Percentiles rank a stretch among this genome's conserved stretches.
phyloP scores from a whole-genome alignment of 805 yeast genomes.

The Candida pseudofarinosa region DNA sequence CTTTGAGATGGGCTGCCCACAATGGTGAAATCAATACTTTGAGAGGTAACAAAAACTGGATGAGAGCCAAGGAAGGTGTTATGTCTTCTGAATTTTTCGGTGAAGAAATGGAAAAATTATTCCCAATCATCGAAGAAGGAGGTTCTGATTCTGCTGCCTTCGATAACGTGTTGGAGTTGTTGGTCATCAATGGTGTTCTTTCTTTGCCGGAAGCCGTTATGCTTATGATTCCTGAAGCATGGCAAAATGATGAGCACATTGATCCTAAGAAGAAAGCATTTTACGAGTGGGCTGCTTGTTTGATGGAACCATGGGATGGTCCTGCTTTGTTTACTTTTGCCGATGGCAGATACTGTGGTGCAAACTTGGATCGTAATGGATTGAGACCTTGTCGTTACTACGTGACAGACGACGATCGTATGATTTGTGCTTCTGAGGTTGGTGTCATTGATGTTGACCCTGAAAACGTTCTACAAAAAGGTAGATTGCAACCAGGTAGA shows the following conservation, averaged over 20 bases:
- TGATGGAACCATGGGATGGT: conserved; percentile 99
- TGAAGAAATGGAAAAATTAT: conserved; percentile 84
- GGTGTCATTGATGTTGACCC: conserved; percentile 93
- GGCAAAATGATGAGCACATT: conserved; percentile 86
- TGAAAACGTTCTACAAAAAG: conserved; percentile 78
- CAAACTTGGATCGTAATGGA: conserved; percentile 95
- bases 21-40: conserved; percentile 97
- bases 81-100: conserved; percentile 86
- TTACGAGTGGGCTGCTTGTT: conserved; percentile 98
- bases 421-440: conserved; percentile 97
- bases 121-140: conserved; percentile 96
- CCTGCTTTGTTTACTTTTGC: conserved; percentile 96
- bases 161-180: conserved; percentile 89
- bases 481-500: conserved; percentile 93
- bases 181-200: conserved; percentile 86
- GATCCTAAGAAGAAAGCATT: conserved; percentile 91
- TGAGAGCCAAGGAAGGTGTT: conserved; percentile 97
- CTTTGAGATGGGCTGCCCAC: conserved; percentile 95
- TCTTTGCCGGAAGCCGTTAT: conserved; percentile 95
- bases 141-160: conserved; percentile 98
- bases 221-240: conserved; percentile 96
- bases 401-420: conserved; percentile 88
- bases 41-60: conserved; percentile 98
- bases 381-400: conserved; percentile 97
- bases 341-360: conserved; percentile 98